A percentile compares a stretch with the other conserved stretches of the same genome.
phyloP scores from a whole-genome alignment of 2,329 filamentous ascomycete genomes.

The Talaromyces sp. region DNA sequence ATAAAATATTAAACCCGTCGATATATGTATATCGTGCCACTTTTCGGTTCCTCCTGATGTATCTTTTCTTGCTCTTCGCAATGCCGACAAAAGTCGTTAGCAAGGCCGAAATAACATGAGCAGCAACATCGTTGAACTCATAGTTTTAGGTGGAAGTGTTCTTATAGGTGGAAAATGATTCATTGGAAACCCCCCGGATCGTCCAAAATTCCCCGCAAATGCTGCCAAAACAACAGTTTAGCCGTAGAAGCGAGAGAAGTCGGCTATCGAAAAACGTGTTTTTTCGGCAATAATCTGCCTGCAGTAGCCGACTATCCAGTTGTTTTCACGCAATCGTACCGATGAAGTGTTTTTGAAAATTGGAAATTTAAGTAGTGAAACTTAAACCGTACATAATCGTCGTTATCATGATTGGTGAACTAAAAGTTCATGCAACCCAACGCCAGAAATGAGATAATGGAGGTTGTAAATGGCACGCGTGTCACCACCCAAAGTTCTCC shows the following conservation, averaged over 20 bases:
- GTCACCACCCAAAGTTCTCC: constrained; percentile 29
- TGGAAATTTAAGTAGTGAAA: too few species aligned
- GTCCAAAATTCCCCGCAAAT: neutral
- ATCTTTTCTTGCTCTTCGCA: too few species aligned
- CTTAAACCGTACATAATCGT: neutral
- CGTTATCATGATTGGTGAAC: neutral
- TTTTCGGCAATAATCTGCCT: neutral
- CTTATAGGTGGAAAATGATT: neutral
- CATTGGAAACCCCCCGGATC: neutral
- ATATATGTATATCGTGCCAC: too few species aligned
- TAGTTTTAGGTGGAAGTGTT: neutral
- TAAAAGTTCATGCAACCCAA: neutral
- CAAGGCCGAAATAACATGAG: too few species aligned
- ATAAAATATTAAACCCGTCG: too few species aligned
- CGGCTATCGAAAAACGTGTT: neutral
- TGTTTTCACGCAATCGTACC: neutral
- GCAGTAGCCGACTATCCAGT: neutral
- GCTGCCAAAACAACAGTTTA: neutral
- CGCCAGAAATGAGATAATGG: neutral
- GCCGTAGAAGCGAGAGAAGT: neutral
- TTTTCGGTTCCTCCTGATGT: too few species aligned
- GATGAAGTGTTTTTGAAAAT: neutral
- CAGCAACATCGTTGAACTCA: too few species aligned
- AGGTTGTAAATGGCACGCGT: neutral
- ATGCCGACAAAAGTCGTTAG: too few species aligned